Conservation (phyloP, 345 rosid genomes). For the Arabis hirsuta region DNA sequence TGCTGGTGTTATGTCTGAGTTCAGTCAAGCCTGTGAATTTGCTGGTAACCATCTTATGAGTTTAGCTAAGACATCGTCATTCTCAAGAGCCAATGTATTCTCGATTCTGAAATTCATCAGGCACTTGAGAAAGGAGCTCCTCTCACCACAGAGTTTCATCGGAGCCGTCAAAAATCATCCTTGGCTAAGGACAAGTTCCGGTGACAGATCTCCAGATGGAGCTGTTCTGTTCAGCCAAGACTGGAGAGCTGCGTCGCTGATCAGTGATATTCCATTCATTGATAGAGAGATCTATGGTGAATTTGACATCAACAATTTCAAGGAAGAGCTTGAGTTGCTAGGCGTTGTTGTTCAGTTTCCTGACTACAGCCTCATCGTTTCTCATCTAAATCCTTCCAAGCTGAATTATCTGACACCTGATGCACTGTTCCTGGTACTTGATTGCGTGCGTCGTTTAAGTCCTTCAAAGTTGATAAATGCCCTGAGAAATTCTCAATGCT, state of each 20-base stretch:
- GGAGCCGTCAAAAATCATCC: constrained; percentile 40
- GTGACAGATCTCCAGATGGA: constrained; percentile 54
- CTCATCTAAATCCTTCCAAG: constrained; percentile 45
- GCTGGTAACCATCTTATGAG: constrained; percentile 63
- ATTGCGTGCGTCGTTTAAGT: constrained; percentile 41
- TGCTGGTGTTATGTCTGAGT: constrained; percentile 70
- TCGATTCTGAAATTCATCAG: constrained; percentile 63
- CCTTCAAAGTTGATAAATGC: constrained; percentile 36
- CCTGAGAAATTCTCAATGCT: constrained; percentile 43
- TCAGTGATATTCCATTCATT: constrained; percentile 63
- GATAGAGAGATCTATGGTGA: constrained; percentile 52
- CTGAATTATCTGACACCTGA: constrained; percentile 43
- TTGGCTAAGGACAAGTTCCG: constrained; percentile 60
- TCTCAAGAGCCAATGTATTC: constrained; percentile 49
- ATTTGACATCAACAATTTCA: constrained; percentile 39
- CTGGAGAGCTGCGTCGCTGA: constrained; percentile 58
- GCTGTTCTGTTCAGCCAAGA: constrained; percentile 56
- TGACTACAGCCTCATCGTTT: constrained; percentile 43
- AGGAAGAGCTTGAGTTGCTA: constrained; percentile 58
- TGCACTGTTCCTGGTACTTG: constrained; percentile 52
- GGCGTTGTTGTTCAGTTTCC: constrained; percentile 56
- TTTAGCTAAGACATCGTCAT: constrained; percentile 46
- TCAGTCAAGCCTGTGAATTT: constrained; percentile 57
- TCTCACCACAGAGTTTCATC: constrained; percentile 54
- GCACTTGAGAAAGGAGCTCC: constrained; percentile 46